Percentiles rank a stretch among this genome's conserved stretches.
Conservation (phyloP, 495 filamentous ascomycete species). For the Cryomyces antarcticus region DNA sequence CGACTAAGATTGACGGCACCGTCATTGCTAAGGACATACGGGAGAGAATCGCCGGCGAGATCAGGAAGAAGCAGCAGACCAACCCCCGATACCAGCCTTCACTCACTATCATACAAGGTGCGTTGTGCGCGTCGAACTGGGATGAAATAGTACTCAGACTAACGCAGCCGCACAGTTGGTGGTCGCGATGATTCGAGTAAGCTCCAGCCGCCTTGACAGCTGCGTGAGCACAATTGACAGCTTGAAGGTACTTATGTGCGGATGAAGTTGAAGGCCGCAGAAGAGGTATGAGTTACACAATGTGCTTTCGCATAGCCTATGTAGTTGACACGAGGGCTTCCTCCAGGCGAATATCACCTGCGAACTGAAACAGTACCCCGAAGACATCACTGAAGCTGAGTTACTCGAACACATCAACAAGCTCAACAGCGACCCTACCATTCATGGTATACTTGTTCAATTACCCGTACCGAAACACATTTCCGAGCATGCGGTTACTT, state of each 20-base stretch:
- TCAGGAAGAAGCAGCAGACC: slow-evolving; percentile 53
- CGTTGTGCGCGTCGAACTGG: not conserved
- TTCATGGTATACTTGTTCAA: slow-evolving; percentile 90
- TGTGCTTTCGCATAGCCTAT: not conserved
- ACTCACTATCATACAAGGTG: slow-evolving; percentile 84
- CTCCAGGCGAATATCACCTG: slow-evolving; percentile 69
- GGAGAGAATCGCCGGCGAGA: slow-evolving; percentile 53
- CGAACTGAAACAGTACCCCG: slow-evolving; percentile 63
- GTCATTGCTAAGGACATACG: slow-evolving; percentile 82
- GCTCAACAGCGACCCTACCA: slow-evolving; percentile 69
- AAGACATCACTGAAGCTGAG: slow-evolving; percentile 64
- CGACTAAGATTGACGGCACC: slow-evolving; percentile 85
- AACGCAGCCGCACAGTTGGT: slow-evolving; percentile 36
- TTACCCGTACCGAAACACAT: slow-evolving; percentile 75
- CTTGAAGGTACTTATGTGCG: slow-evolving; percentile 79
- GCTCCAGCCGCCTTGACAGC: slow-evolving; percentile 11
- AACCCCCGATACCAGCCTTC: slow-evolving; percentile 78
- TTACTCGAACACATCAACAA: slow-evolving; percentile 59
- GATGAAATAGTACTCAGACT: slow-evolving; percentile 5
- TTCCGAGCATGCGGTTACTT: slow-evolving; percentile 75
- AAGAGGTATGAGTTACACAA: slow-evolving; percentile 41
- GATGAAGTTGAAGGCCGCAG: slow-evolving; percentile 96
- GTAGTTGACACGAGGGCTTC: slow-evolving; percentile 1
- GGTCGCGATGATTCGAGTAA: slow-evolving; percentile 81
- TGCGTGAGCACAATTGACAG: slow-evolving; percentile 1